Evolutionary conservation across 2,329 filamentous ascomycete species (phyloP).

Genomic region (Nemania sp.): DNA sequence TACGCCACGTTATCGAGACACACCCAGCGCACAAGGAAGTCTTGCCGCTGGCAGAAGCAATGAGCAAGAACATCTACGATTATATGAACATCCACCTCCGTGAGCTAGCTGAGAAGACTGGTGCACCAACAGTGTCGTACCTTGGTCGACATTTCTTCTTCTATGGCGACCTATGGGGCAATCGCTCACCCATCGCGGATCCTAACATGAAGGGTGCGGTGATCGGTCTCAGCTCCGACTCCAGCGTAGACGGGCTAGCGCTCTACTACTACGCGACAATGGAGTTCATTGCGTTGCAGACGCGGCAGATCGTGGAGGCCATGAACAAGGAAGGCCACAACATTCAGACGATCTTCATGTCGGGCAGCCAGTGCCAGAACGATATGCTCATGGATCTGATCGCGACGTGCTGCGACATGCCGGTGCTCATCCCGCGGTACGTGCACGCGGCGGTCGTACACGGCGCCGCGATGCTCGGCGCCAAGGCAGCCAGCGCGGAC

Average conservation of each 20-base stretch:
- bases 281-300: slow-evolving; percentile 98
- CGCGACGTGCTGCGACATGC: slow-evolving; percentile 90
- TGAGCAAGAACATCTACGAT: slow-evolving; percentile 92
- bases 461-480: slow-evolving; percentile 97
- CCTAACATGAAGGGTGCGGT: slow-evolving; percentile 91
- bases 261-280: slow-evolving; percentile 95
- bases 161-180: slow-evolving; percentile 97
- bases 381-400: slow-evolving; percentile 90
- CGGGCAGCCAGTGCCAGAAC: slow-evolving; percentile 97
- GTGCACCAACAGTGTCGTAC: slow-evolving; percentile 83
- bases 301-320: slow-evolving; percentile 90
- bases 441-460: slow-evolving; percentile 96
- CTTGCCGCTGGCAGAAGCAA: slow-evolving; percentile 80
- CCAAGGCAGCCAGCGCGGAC: slow-evolving; percentile 91
- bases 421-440: slow-evolving; percentile 92
- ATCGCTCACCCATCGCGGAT: slow-evolving; percentile 93
- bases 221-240: slow-evolving; percentile 88
- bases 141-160: slow-evolving; percentile 96
- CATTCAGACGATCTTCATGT: slow-evolving; percentile 98
- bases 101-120: slow-evolving; percentile 75
- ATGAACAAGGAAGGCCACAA: slow-evolving; percentile 93
- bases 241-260: slow-evolving; percentile 86
- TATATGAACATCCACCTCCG: slow-evolving; percentile 90
- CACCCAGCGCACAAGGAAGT: slow-evolving; percentile 91
- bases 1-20: slow-evolving; percentile 94